These are phyloP conservation scores for Trichosporon inkin DNA, from an alignment of 1,284 basidiomycete genomes.

Conservation along the genomic window DNA sequence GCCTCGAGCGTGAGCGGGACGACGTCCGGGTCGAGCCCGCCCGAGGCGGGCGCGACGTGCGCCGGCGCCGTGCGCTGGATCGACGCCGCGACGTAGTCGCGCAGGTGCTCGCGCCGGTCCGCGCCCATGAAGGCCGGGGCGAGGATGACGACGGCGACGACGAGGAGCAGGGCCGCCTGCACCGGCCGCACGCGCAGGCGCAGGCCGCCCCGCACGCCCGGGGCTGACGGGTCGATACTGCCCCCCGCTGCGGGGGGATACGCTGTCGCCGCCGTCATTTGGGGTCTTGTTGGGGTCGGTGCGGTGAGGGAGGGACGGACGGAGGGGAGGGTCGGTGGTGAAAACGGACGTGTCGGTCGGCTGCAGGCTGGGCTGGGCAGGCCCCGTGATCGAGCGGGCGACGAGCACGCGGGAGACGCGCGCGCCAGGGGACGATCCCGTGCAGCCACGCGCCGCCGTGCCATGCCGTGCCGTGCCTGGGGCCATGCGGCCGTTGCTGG, in stretches of 20 bases:
- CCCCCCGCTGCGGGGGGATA: background rate
- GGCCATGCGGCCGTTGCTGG: no score
- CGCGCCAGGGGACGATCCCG: background rate
- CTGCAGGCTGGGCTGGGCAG: no score
- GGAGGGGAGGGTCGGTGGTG: no score
- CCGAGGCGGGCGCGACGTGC: slow-evolving; percentile 31
- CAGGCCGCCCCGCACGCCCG: slow-evolving; percentile 11
- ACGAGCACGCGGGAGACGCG: background rate
- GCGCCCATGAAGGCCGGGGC: slow-evolving; percentile 9
- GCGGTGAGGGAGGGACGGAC: background rate
- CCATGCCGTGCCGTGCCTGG: no score
- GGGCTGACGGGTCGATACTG: background rate
- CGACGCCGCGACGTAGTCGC: slow-evolving; percentile 8
- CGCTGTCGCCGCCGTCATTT: slow-evolving; percentile 1
- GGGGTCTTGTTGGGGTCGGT: slow-evolving; percentile 12
- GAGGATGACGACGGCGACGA: slow-evolving; percentile 18
- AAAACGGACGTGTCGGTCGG: no score
- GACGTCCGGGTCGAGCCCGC: slow-evolving; percentile 31
- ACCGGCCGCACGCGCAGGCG: slow-evolving; percentile 19
- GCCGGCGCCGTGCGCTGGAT: slow-evolving; percentile 11
- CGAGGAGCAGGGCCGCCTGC: slow-evolving; percentile 20
- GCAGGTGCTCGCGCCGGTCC: slow-evolving; percentile 14
- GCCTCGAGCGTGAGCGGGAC: slow-evolving; percentile 41
- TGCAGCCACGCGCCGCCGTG: background rate
- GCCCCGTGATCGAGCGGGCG: no score